phyloP scores from a whole-genome alignment of 176 grass and related monocot genomes.

The Rhynchospora tenuis region DNA sequence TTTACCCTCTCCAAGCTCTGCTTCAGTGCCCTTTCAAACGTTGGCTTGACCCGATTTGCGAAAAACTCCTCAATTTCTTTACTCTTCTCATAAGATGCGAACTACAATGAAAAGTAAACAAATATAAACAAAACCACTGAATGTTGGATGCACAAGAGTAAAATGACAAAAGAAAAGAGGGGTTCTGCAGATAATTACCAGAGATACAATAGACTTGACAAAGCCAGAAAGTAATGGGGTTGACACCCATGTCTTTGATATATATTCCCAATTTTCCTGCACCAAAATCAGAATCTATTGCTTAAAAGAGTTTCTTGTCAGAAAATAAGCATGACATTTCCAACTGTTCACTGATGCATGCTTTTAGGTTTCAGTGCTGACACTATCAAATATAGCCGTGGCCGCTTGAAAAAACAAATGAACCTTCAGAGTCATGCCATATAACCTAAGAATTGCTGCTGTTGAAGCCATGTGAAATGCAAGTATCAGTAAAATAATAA shows the following conservation, averaged over 20 bases:
- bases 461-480: not conserved
- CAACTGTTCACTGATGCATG: not conserved
- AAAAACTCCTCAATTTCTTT: slow-evolving; percentile 62
- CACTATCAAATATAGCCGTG: not conserved
- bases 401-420: not conserved
- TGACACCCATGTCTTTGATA: slow-evolving; percentile 45
- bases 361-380: not conserved
- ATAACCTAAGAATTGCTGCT: not conserved
- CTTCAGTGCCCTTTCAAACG: slow-evolving; percentile 56
- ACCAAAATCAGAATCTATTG: not conserved
- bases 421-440: not conserved
- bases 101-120: slow-evolving; percentile 29
- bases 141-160: not conserved
- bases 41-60: slow-evolving; percentile 34
- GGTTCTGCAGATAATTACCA: slow-evolving; percentile 22
- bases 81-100: slow-evolving; percentile 52
- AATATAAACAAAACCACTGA: not conserved
- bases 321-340: not conserved
- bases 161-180: not conserved
- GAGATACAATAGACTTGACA: slow-evolving; percentile 29
- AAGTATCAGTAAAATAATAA: not conserved
- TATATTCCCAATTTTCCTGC: slow-evolving; percentile 64
- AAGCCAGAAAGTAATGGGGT: slow-evolving; percentile 27
- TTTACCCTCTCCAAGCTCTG: slow-evolving; percentile 60
- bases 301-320: not conserved